A percentile compares a stretch with the other conserved stretches of the same genome.
phyloP scores from a whole-genome alignment of 345 rosid species.

The Hibiscus trionum region DNA sequence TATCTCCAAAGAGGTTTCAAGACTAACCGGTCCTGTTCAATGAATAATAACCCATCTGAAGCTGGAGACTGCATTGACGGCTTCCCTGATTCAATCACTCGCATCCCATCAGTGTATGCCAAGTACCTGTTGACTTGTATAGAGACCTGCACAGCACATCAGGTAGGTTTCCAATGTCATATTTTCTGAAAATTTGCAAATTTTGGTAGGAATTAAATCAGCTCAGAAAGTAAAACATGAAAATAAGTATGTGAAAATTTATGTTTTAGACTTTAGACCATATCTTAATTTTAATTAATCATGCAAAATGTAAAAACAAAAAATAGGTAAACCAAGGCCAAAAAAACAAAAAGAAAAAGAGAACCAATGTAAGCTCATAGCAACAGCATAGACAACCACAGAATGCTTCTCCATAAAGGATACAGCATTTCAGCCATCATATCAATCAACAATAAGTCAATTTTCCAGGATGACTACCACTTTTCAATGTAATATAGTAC shows the following conservation, averaged over 20 bases:
- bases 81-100: slow-evolving; percentile 78
- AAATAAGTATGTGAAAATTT: neutral
- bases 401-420: neutral
- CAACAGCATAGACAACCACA: neutral
- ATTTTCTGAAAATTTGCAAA: neutral
- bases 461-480: slow-evolving; percentile 1
- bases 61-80: slow-evolving; percentile 39
- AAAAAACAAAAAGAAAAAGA: neutral
- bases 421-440: neutral
- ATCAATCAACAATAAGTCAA: neutral
- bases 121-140: slow-evolving; percentile 92
- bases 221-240: neutral
- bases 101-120: slow-evolving; percentile 93
- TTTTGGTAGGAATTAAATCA: neutral
- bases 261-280: neutral
- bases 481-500: neutral
- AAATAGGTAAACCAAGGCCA: neutral
- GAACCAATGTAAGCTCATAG: neutral
- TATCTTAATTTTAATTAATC: neutral
- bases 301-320: neutral
- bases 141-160: slow-evolving; percentile 43
- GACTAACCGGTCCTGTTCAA: slow-evolving; percentile 72
- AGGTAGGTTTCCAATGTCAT: neutral
- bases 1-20: neutral
- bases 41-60: slow-evolving; percentile 63